Percentiles rank a stretch among this genome's conserved stretches.
Conservation (phyloP, 2,329 filamentous ascomycete genomes). For the Helotiales sp. region DNA sequence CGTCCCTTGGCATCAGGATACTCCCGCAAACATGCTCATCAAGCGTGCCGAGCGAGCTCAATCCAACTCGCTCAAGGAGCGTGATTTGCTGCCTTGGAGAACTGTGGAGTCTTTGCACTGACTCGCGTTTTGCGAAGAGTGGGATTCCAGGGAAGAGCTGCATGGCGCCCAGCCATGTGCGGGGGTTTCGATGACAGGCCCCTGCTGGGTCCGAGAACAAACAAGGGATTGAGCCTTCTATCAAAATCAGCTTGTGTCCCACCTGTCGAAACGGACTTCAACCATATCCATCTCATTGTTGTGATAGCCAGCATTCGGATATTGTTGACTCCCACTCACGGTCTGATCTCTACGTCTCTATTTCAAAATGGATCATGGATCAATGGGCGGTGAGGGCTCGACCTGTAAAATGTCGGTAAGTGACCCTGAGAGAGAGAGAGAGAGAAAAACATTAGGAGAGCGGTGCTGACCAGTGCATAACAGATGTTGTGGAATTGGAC, state of each 20-base stretch:
- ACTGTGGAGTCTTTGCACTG: not conserved
- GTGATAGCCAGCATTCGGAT: slow-evolving; percentile 16
- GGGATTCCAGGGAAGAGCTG: not conserved
- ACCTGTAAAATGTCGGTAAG: slow-evolving; percentile 28
- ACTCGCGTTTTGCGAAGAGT: not conserved
- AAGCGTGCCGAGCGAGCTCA: slow-evolving; percentile 11
- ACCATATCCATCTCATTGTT: slow-evolving; percentile 1
- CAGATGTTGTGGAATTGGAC: slow-evolving; percentile 85
- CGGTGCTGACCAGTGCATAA: not conserved
- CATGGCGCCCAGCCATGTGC: not conserved
- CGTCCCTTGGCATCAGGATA: slow-evolving; percentile 9
- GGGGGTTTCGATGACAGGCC: not conserved
- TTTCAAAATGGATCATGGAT: slow-evolving; percentile 1
- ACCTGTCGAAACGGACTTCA: not conserved
- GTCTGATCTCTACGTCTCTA: no score
- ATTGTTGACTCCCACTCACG: slow-evolving; percentile 4
- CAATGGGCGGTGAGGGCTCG: slow-evolving; percentile 26
- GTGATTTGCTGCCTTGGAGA: not conserved
- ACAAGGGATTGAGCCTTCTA: not conserved
- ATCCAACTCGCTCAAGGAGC: not conserved
- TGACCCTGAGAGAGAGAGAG: not conserved
- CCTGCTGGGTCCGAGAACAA: not conserved
- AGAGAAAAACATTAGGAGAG: not conserved
- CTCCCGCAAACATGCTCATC: slow-evolving; percentile 10
- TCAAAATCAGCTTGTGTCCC: slow-evolving; percentile 9